phyloP scores from a whole-genome alignment of 139 green algal species.

The Pseudopediastrum boryanum region DNA sequence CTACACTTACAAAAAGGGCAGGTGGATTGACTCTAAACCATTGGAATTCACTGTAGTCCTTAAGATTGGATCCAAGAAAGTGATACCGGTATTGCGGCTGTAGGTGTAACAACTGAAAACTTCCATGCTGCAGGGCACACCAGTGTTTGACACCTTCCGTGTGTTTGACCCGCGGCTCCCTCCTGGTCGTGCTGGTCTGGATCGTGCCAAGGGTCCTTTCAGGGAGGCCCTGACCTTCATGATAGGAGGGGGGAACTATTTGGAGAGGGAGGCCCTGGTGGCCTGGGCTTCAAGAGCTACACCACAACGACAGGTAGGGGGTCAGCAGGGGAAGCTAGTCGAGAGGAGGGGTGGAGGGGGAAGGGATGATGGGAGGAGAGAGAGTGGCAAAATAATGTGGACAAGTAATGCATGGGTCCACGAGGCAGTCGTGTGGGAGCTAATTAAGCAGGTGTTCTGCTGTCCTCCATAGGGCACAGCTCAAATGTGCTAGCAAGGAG shows the following conservation, averaged over 20 bases:
- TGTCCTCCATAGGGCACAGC: too few relatives aligned
- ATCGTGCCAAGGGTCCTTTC: slow-evolving; percentile 63
- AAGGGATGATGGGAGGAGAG: slow-evolving; percentile 32
- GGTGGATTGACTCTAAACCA: too few relatives aligned
- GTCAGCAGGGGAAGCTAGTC: slow-evolving; percentile 36
- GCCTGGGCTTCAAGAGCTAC: slow-evolving; percentile 60
- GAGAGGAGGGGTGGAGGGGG: not conserved
- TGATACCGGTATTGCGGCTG: too few relatives aligned
- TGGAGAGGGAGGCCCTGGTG: slow-evolving; percentile 85
- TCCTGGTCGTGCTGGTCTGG: slow-evolving; percentile 30
- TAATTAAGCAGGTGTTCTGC: too few relatives aligned
- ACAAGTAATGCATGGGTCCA: too few relatives aligned
- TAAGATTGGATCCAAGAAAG: too few relatives aligned
- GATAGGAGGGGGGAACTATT: slow-evolving; percentile 97
- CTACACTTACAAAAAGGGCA: too few relatives aligned
- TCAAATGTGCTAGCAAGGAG: too few relatives aligned
- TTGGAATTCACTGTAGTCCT: too few relatives aligned
- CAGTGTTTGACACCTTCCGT: slow-evolving; percentile 79
- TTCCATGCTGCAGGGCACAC: slow-evolving; percentile 12
- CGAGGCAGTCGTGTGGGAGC: too few relatives aligned
- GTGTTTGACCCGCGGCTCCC: slow-evolving; percentile 89
- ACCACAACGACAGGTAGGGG: slow-evolving; percentile 21
- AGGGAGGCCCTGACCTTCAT: slow-evolving; percentile 95
- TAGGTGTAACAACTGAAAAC: too few relatives aligned
- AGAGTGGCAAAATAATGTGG: too few relatives aligned